Evolutionary conservation across 2,329 filamentous ascomycete genomes (phyloP), one percentile per base, ranked within the genome.

Genomic region (Trichophyton schoenleinii): DNA sequence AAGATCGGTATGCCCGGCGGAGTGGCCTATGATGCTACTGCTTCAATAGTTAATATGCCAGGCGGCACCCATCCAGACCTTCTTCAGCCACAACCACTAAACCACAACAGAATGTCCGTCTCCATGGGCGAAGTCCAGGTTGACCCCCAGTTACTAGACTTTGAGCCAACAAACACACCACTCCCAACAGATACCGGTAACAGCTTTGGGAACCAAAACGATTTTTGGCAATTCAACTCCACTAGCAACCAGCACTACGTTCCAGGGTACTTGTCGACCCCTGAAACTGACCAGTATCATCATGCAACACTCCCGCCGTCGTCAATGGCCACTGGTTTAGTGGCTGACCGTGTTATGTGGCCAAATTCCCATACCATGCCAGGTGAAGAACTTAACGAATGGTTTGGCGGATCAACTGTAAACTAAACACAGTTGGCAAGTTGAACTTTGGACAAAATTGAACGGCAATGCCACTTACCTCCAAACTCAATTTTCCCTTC

Each of bases 351-450:
- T 66, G 69, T 72, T 66, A 58, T 67, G 42, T 76, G 74, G 67
- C 74, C 65, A 36, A 68, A 74, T 15, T 60, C 66, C 61, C 42
- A 68, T 73, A n/a, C 67, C 74, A 11, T 53, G 3, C 18, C 72
- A 58, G 72, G 71, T 46, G 73, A 74, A 18, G 75, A 79, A 55
- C 78, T 79, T 63, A 77, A 79, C 53, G 74, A 75, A 57, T 79
- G 77, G 77, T 70, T 80, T 64, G 67, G 71, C 20, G 60, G 60
- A 18, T 60, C 58, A 11, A 36, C 58, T 22, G 44, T 59, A 7
- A 36, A 36, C 58, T 59, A 28, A 44, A n/a, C 9, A n/a, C 22
- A 15, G 55, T 25, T 18, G 34, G 41, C 13, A 7, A 11, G 11
- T 18, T 25, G 18, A 18, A 7, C 11, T 1, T 6, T 28, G 7